Conservation (phyloP, 2,329 filamentous ascomycete genomes). For the Akanthomyces dipterigenus region DNA sequence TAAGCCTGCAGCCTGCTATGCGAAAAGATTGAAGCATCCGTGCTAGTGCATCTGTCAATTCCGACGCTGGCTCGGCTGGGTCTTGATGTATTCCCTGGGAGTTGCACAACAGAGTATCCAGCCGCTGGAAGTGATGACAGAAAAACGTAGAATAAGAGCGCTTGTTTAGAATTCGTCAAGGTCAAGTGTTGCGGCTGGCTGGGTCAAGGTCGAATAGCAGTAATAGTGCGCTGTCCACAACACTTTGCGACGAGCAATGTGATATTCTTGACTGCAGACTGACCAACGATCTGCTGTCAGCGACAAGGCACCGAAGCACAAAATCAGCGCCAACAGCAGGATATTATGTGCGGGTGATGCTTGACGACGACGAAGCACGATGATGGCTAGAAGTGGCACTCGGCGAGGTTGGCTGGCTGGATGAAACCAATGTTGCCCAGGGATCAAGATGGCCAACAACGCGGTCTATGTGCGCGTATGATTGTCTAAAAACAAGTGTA, state of each 20-base stretch:
- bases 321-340: neutral
- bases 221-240: neutral
- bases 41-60: neutral
- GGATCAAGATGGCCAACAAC: neutral
- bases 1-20: neutral
- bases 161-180: neutral
- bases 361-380: neutral
- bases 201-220: neutral
- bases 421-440: neutral
- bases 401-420: neutral
- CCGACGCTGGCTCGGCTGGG: neutral
- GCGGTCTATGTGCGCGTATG: neutral
- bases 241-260: neutral
- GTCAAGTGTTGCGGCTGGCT: neutral
- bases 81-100: neutral
- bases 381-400: neutral
- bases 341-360: neutral
- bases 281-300: neutral
- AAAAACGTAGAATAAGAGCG: neutral
- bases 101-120: neutral
- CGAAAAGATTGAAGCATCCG: neutral
- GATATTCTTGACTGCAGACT: neutral
- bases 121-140: neutral
- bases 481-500: neutral
- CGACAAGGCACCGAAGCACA: neutral